Conservation (phyloP, 371 early-diverging fungal genomes). For the Fennellomyces sp. region DNA sequence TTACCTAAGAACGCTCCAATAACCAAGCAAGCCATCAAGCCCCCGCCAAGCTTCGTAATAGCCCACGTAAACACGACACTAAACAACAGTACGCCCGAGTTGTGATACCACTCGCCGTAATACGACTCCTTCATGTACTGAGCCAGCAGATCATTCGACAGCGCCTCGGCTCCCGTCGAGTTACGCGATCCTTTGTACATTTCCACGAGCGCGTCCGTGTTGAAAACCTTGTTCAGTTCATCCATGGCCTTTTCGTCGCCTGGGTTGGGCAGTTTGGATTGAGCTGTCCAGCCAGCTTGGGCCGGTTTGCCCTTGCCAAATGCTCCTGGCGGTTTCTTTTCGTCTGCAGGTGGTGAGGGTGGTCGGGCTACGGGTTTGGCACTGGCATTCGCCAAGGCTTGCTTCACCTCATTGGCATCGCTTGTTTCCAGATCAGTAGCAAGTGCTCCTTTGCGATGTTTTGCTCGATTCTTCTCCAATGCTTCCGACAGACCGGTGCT, state of each 20-base stretch:
- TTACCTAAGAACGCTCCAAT: conserved; percentile 47
- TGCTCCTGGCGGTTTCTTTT: conserved; percentile 10
- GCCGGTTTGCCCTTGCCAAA: neutral
- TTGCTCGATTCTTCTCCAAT: conserved; percentile 4
- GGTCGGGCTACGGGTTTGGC: conserved; percentile 12
- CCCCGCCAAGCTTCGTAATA: conserved; percentile 32
- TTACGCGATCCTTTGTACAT: conserved; percentile 27
- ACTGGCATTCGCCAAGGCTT: conserved; percentile 12
- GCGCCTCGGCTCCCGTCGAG: conserved; percentile 17
- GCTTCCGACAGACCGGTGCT: conserved; percentile 16
- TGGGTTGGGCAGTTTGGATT: conserved; percentile 47
- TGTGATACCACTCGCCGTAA: conserved; percentile 53
- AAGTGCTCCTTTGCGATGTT: conserved; percentile 1
- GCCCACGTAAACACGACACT: conserved; percentile 44
- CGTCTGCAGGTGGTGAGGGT: neutral
- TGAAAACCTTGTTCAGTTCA: conserved; percentile 14
- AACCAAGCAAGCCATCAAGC: conserved; percentile 45
- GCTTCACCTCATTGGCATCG: conserved; percentile 6
- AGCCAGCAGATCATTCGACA: conserved; percentile 31
- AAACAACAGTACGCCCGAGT: conserved; percentile 34
- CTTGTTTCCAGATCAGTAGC: conserved; percentile 15
- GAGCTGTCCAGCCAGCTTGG: conserved; percentile 40
- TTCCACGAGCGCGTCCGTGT: conserved; percentile 27
- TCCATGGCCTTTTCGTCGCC: conserved; percentile 39
- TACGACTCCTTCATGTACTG: conserved; percentile 40